These are phyloP conservation scores for Elasticomyces elasticus DNA, from an alignment of 495 filamentous ascomycete species.

Conservation along the genomic window DNA sequence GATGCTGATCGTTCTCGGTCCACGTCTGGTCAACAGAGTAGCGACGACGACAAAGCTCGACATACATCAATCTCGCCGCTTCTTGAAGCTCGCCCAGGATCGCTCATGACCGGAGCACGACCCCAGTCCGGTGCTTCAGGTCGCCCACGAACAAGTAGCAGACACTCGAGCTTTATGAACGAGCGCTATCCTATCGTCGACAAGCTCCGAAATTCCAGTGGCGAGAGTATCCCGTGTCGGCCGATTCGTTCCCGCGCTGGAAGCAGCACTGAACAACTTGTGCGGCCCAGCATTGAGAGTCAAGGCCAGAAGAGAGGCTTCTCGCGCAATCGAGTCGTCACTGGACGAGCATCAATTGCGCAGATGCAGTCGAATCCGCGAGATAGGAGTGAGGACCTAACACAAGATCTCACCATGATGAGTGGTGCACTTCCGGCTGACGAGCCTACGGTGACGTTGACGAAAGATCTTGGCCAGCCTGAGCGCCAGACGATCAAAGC, in stretches of 20 bases:
- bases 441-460: neutral
- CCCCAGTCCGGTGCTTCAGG: neutral
- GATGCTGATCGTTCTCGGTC: neutral
- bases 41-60: neutral
- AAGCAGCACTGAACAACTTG: neutral
- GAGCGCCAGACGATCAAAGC: neutral
- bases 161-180: constrained; percentile 27
- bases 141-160: constrained; percentile 4
- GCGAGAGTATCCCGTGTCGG: constrained; percentile 4
- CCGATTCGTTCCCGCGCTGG: neutral
- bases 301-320: neutral
- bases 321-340: constrained; percentile 7
- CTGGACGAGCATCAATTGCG: constrained; percentile 8
- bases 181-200: constrained; percentile 29
- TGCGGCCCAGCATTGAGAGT: neutral
- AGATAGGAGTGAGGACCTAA: neutral
- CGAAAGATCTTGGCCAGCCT: neutral
- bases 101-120: neutral
- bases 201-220: constrained; percentile 17
- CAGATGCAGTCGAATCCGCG: constrained; percentile 3
- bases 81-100: neutral
- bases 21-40: constrained; percentile 11
- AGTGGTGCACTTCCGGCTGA: neutral
- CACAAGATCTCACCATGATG: neutral
- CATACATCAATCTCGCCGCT: neutral